phyloP scores from a whole-genome alignment of 1,284 basidiomycete genomes.

The Rhodotorula sp. region DNA sequence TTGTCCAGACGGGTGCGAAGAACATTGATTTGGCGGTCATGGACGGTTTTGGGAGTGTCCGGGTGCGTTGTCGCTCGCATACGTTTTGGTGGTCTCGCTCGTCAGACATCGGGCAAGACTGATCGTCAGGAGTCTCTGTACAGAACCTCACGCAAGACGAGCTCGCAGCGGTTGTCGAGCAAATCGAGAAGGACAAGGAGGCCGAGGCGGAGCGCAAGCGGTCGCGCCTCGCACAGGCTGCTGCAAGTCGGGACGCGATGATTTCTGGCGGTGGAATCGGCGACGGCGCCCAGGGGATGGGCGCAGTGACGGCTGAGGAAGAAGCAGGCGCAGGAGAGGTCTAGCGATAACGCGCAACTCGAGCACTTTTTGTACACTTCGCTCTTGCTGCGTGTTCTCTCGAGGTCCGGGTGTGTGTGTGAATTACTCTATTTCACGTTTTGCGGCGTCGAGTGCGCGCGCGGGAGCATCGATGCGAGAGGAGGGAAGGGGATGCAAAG shows the following conservation, averaged over 20 bases:
- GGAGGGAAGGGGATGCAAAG: neutral
- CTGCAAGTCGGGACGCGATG: constrained; percentile 80
- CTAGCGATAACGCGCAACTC: neutral
- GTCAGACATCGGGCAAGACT: neutral
- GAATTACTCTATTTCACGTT: no score
- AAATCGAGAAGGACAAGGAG: constrained; percentile 94
- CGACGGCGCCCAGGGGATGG: neutral
- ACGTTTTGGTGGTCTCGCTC: neutral
- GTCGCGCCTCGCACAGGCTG: constrained; percentile 69
- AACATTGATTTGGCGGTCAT: constrained; percentile 98
- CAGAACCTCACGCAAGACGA: constrained; percentile 80
- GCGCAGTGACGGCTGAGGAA: constrained; percentile 16
- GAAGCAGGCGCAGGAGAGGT: constrained; percentile 27
- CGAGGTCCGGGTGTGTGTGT: no score
- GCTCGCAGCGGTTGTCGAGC: constrained; percentile 83
- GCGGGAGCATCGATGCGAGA: no score
- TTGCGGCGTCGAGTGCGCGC: no score
- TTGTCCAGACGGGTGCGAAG: constrained; percentile 98
- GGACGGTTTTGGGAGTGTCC: constrained; percentile 86
- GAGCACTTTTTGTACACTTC: no score
- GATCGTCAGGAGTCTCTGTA: neutral
- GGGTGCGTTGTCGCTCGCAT: constrained; percentile 56
- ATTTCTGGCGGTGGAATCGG: constrained; percentile 16
- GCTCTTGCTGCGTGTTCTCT: no score
- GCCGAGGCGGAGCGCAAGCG: constrained; percentile 87